These are phyloP conservation scores for Exophiala sp. DNA, from an alignment of 2,329 filamentous ascomycete species.

Conservation along the genomic window DNA sequence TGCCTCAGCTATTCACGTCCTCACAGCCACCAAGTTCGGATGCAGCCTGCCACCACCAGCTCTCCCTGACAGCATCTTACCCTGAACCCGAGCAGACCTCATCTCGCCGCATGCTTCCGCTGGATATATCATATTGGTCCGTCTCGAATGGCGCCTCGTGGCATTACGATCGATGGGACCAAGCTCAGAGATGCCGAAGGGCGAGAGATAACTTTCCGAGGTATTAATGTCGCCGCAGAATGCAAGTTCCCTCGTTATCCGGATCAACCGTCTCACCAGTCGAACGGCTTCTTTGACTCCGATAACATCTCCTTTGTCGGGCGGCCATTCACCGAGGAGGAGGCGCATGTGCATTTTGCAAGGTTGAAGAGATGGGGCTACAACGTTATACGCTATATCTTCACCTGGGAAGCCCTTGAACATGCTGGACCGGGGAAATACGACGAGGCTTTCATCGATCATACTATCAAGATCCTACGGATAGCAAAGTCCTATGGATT, in stretches of 20 bases:
- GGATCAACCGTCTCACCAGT: slow-evolving; percentile 70
- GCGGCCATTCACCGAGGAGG: slow-evolving; percentile 74
- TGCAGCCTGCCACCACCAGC: too few relatives aligned
- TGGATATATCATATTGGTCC: slow-evolving; percentile 2
- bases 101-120: slow-evolving; percentile 17
- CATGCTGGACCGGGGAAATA: slow-evolving; percentile 83
- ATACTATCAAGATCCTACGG: slow-evolving; percentile 78
- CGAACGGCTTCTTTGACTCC: slow-evolving; percentile 80
- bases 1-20: not conserved
- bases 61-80: too few relatives aligned
- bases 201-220: slow-evolving; percentile 80
- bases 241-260: slow-evolving; percentile 82
- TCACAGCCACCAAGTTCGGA: too few relatives aligned
- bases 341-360: slow-evolving; percentile 80
- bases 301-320: slow-evolving; percentile 85
- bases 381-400: slow-evolving; percentile 93
- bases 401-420: slow-evolving; percentile 99
- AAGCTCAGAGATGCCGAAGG: slow-evolving; percentile 76
- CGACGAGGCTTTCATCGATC: slow-evolving; percentile 86
- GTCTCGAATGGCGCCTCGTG: slow-evolving; percentile 61
- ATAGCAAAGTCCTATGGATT: slow-evolving; percentile 86
- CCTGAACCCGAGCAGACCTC: too few relatives aligned
- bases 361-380: slow-evolving; percentile 84
- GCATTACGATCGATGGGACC: slow-evolving; percentile 76
- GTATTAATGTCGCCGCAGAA: slow-evolving; percentile 90